Percentiles rank a stretch among this genome's conserved stretches.
phyloP scores from a whole-genome alignment of 768 basidiomycete genomes.

The Rhizopogon sp. region DNA sequence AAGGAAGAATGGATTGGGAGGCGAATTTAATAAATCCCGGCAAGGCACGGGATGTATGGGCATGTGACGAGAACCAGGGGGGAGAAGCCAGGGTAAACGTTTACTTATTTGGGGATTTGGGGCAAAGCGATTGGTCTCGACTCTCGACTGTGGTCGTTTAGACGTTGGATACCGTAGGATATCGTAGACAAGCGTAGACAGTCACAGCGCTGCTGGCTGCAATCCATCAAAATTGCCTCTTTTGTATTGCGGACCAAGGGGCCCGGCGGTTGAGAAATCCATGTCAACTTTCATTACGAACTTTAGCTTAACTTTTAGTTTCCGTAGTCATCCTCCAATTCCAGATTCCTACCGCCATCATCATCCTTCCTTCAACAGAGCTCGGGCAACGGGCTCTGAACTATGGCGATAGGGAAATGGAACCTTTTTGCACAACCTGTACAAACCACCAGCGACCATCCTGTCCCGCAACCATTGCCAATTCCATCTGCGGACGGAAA shows the following conservation, averaged over 20 bases:
- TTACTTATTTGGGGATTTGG: background rate
- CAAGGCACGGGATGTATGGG: constrained; percentile 3
- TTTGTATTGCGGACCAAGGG: constrained; percentile 7
- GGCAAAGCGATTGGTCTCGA: background rate
- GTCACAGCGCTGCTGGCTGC: background rate
- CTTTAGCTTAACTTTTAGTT: background rate
- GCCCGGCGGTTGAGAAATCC: constrained; percentile 11
- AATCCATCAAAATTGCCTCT: constrained; percentile 8
- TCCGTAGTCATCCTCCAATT: constrained; percentile 12
- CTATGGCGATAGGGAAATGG: constrained; percentile 36
- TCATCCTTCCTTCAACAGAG: background rate
- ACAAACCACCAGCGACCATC: constrained; percentile 17
- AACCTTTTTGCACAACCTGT: constrained; percentile 28
- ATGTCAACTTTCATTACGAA: constrained; percentile 10
- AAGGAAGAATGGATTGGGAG: background rate
- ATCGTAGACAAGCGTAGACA: too few species aligned
- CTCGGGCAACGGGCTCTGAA: constrained; percentile 2
- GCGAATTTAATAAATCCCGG: background rate
- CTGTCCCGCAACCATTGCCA: constrained; percentile 27
- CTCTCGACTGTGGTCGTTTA: background rate
- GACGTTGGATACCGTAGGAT: background rate
- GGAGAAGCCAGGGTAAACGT: background rate
- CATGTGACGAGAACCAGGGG: constrained; percentile 1
- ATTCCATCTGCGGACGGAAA: constrained; percentile 66
- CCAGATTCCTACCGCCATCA: constrained; percentile 4